Conservation (phyloP, 805 yeast species). For the Candida qinlingensis region DNA sequence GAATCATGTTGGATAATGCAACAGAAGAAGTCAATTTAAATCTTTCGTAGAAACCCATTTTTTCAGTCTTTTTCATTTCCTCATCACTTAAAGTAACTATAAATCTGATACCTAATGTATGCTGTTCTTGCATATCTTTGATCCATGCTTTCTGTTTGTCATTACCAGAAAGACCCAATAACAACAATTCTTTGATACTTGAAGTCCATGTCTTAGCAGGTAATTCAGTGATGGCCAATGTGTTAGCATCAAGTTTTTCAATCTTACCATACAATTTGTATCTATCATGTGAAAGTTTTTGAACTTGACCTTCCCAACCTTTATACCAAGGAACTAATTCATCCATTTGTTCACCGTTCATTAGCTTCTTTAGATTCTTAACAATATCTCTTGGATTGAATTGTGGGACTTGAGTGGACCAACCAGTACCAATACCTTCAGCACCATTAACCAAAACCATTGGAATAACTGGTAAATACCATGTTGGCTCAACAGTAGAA, state of each 20-base stretch:
- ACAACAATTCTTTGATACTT: constrained; percentile 77
- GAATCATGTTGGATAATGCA: constrained; percentile 84
- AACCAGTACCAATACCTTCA: constrained; percentile 98
- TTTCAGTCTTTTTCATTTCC: constrained; percentile 76
- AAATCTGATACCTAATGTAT: constrained; percentile 74
- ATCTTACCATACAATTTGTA: constrained; percentile 76
- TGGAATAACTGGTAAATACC: constrained; percentile 92
- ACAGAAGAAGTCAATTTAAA: constrained; percentile 72
- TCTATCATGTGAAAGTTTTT: constrained; percentile 56
- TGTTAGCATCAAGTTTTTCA: constrained; percentile 72
- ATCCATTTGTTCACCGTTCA: constrained; percentile 64
- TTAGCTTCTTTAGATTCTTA: constrained; percentile 61
- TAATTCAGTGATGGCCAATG: constrained; percentile 84
- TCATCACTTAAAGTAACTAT: constrained; percentile 67
- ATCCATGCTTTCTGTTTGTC: constrained; percentile 82
- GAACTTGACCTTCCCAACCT: constrained; percentile 89
- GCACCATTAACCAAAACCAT: constrained; percentile 93
- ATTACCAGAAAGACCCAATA: constrained; percentile 67
- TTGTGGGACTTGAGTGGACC: constrained; percentile 92
- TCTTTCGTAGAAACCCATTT: constrained; percentile 75
- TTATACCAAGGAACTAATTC: constrained; percentile 91
- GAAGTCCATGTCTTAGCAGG: constrained; percentile 94
- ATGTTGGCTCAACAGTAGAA: constrained; percentile 88
- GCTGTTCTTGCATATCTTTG: constrained; percentile 93
- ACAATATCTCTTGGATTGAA: constrained; percentile 85